A percentile compares a stretch with the other conserved stretches of the same genome.
phyloP scores from a whole-genome alignment of 116 monocot genomes.

The Trichopus zeylanicus region DNA sequence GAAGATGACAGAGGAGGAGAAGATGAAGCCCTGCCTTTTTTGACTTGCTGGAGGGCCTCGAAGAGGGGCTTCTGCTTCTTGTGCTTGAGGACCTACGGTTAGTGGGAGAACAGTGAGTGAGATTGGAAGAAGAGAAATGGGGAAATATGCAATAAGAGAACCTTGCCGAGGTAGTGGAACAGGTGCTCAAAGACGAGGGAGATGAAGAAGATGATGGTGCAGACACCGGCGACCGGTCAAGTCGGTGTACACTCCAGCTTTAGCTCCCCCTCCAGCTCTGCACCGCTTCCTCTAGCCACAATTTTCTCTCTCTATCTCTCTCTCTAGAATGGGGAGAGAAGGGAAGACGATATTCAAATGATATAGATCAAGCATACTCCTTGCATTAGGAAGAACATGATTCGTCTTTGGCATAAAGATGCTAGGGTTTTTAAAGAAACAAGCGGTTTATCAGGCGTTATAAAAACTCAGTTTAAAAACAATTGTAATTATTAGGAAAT shows the following conservation, averaged over 20 bases:
- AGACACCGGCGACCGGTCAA: constrained; percentile 58
- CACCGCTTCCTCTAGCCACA: not conserved
- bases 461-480: too few species aligned
- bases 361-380: too few species aligned
- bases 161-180: constrained; percentile 62
- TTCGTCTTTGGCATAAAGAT: too few species aligned
- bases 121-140: too few species aligned
- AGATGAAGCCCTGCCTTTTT: constrained; percentile 39
- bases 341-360: too few species aligned
- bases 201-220: constrained; percentile 54
- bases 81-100: constrained; percentile 33
- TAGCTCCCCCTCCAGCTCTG: not conserved
- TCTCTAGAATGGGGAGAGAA: too few species aligned
- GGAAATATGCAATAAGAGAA: too few species aligned
- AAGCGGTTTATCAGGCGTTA: too few species aligned
- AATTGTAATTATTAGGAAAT: too few species aligned
- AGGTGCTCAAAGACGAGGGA: constrained; percentile 44
- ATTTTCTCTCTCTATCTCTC: not conserved
- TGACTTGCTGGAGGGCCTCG: constrained; percentile 62
- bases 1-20: not conserved
- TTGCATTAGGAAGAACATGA: too few species aligned
- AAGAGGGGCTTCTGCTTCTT: constrained; percentile 63
- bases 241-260: constrained; percentile 57
- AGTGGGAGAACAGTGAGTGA: too few species aligned
- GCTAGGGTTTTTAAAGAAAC: too few species aligned